These are phyloP conservation scores for Dryadomyces sulphureus DNA, from an alignment of 2,329 filamentous ascomycete genomes.

Conservation along the genomic window DNA sequence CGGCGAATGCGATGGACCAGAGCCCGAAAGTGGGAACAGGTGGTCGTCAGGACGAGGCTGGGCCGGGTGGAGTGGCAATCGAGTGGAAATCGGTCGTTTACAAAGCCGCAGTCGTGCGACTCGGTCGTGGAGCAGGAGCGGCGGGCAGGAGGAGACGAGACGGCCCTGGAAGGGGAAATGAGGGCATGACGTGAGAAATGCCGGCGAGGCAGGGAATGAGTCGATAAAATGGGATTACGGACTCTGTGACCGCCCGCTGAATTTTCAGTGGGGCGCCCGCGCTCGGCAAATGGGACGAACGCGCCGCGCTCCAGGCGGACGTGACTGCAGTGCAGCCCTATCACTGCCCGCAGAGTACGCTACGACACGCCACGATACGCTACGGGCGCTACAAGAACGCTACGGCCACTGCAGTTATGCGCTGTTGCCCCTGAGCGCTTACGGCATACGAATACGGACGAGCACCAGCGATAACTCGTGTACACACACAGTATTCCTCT, in stretches of 20 bases:
- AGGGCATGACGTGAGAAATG: slow-evolving; percentile 1
- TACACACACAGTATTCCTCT: neutral
- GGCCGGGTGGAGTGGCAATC: slow-evolving; percentile 7
- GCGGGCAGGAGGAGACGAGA: neutral
- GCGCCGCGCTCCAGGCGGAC: too few relatives aligned
- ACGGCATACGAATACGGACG: too few relatives aligned
- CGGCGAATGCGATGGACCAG: neutral
- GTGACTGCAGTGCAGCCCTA: too few relatives aligned
- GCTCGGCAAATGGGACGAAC: too few relatives aligned
- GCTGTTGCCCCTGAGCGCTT: too few relatives aligned
- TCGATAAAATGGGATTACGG: neutral
- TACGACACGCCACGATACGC: too few relatives aligned
- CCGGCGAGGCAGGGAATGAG: neutral
- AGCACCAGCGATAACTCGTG: neutral
- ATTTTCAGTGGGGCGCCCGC: neutral
- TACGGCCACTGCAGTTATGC: too few relatives aligned
- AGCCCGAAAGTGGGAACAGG: neutral
- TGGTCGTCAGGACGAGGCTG: neutral
- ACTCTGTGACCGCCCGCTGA: neutral
- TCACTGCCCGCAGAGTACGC: too few relatives aligned
- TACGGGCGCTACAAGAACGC: too few relatives aligned
- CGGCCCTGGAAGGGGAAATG: neutral
- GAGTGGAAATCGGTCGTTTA: slow-evolving; percentile 9
- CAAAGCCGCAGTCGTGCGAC: slow-evolving; percentile 8
- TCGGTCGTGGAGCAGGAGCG: neutral